Conservation (phyloP, 805 yeast species). For the Monosporozyma aquatica region DNA sequence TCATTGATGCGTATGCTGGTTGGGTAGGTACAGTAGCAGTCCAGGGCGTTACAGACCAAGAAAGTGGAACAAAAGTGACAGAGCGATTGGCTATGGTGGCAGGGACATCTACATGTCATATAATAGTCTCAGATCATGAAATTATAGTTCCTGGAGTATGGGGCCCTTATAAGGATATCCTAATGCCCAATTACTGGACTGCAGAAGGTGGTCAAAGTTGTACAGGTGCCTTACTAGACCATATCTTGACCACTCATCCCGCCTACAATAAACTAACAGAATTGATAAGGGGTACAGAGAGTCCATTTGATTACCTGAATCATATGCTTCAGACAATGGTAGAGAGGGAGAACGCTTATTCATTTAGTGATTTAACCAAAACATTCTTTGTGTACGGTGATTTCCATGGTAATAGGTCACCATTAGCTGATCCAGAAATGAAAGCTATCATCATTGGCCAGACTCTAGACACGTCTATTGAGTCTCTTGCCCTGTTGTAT, state of each 20-base stretch:
- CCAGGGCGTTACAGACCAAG: slow-evolving; percentile 36
- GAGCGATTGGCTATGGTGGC: slow-evolving; percentile 90
- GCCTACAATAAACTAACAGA: slow-evolving; percentile 49
- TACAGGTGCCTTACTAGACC: slow-evolving; percentile 89
- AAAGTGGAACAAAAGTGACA: slow-evolving; percentile 40
- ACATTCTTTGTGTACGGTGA: slow-evolving; percentile 92
- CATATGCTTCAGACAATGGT: slow-evolving; percentile 60
- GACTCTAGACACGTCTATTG: slow-evolving; percentile 80
- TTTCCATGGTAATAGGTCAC: slow-evolving; percentile 92
- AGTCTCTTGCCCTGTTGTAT: slow-evolving; percentile 77
- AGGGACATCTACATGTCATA: slow-evolving; percentile 96
- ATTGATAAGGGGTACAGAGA: slow-evolving; percentile 38
- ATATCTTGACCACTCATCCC: slow-evolving; percentile 81
- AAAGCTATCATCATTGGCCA: slow-evolving; percentile 87
- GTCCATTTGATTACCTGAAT: slow-evolving; percentile 79
- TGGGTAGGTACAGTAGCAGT: slow-evolving; percentile 99
- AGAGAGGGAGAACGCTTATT: slow-evolving; percentile 46
- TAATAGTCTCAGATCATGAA: slow-evolving; percentile 75
- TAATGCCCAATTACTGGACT: slow-evolving; percentile 85
- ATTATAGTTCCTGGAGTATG: slow-evolving; percentile 93
- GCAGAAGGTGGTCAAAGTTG: slow-evolving; percentile 99
- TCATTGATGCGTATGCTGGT: slow-evolving; percentile 96
- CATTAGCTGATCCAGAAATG: slow-evolving; percentile 94
- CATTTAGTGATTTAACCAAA: slow-evolving; percentile 73
- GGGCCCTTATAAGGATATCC: slow-evolving; percentile 95